These are phyloP conservation scores for Apiospora sp. DNA, from an alignment of 2,329 filamentous ascomycete genomes.

Conservation along the genomic window DNA sequence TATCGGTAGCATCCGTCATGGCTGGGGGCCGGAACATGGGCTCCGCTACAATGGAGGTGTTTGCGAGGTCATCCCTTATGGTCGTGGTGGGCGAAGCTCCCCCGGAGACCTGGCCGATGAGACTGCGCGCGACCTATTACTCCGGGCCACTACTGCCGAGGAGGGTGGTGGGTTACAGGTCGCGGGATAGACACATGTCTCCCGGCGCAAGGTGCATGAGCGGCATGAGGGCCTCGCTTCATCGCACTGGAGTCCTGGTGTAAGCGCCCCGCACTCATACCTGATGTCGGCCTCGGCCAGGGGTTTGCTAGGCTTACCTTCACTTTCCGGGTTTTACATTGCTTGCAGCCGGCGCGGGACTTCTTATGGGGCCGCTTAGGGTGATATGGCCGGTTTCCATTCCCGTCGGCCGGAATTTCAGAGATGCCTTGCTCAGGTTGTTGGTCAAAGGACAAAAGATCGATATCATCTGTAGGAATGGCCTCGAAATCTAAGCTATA, in stretches of 20 bases:
- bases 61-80: neutral
- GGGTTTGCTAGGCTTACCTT: slow-evolving; percentile 39
- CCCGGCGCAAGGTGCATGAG: slow-evolving; percentile 56
- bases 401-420: slow-evolving; percentile 25
- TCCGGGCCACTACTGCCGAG: slow-evolving; percentile 15
- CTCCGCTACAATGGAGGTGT: slow-evolving; percentile 39
- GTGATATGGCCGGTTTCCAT: slow-evolving; percentile 45
- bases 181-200: slow-evolving; percentile 55
- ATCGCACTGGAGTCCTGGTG: slow-evolving; percentile 19
- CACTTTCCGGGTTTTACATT: slow-evolving; percentile 63
- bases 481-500: slow-evolving; percentile 25
- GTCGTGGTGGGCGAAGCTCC: slow-evolving; percentile 20
- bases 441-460: slow-evolving; percentile 23
- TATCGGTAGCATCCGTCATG: slow-evolving; percentile 50
- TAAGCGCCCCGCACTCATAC: neutral
- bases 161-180: slow-evolving; percentile 30
- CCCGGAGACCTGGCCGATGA: slow-evolving; percentile 19
- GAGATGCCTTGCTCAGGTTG: slow-evolving; percentile 4
- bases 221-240: slow-evolving; percentile 59
- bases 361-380: slow-evolving; percentile 64
- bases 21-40: slow-evolving; percentile 46
- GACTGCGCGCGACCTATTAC: neutral
- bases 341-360: slow-evolving; percentile 60
- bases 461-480: slow-evolving; percentile 18
- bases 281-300: neutral